A percentile compares a stretch with the other conserved stretches of the same genome.
phyloP scores from a whole-genome alignment of 164 flowering plant species.

The Taxillus chinensis region DNA sequence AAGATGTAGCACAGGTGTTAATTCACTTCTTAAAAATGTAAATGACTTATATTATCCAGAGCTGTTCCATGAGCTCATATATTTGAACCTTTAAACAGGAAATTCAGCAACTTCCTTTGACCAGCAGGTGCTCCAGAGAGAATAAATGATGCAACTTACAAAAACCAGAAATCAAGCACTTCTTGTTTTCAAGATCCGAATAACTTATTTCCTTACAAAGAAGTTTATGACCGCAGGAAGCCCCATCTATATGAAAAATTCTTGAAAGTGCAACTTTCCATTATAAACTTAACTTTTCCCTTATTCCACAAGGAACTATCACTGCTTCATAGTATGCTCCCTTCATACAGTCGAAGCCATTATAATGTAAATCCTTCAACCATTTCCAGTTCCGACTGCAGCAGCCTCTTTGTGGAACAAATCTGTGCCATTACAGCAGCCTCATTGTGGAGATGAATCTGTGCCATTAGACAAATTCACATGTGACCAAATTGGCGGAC shows the following conservation, averaged over 20 bases:
- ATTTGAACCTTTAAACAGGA: slow-evolving; percentile 1
- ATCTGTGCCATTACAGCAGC: slow-evolving; percentile 56
- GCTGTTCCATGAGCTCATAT: not conserved
- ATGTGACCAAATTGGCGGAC: slow-evolving; percentile 36
- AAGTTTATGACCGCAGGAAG: slow-evolving; percentile 5
- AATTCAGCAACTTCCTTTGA: slow-evolving; percentile 9
- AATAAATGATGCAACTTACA: slow-evolving; percentile 11
- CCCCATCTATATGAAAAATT: slow-evolving; percentile 3
- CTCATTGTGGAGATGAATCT: slow-evolving; percentile 35
- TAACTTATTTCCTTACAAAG: slow-evolving; percentile 13
- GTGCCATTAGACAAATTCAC: slow-evolving; percentile 44
- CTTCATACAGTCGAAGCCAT: slow-evolving; percentile 21
- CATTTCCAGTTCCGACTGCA: slow-evolving; percentile 38
- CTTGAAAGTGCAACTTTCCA: slow-evolving; percentile 4
- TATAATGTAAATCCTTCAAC: slow-evolving; percentile 24
- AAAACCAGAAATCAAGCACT: slow-evolving; percentile 10
- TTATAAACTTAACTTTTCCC: not conserved
- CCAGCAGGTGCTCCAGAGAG: slow-evolving; percentile 16
- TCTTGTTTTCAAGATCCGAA: slow-evolving; percentile 10
- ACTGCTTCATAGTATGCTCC: slow-evolving; percentile 7
- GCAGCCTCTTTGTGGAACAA: slow-evolving; percentile 39
- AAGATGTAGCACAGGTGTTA: no score
- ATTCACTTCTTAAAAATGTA: no score
- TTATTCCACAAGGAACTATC: slow-evolving; percentile 4
- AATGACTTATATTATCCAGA: not conserved